Evolutionary conservation across 208 protist genomes (phyloP), one percentile per base, ranked within the genome.

Genomic region (Crithidia thermophila): DNA sequence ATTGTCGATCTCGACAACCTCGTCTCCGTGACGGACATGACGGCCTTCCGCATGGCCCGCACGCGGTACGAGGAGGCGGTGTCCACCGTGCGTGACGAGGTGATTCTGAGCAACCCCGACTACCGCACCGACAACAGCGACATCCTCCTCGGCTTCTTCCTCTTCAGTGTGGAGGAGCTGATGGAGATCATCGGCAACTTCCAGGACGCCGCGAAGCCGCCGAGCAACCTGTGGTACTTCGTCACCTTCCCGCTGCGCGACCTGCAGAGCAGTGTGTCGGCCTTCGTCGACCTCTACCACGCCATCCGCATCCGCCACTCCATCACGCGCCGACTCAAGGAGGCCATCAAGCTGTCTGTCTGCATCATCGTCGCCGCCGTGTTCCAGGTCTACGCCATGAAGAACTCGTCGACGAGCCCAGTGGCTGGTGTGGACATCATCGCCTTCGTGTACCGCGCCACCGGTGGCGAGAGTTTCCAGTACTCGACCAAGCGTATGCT

Each of bases 161-260:
- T 95, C 51, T 95, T 95, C 72, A 82, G 77, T 59, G 70, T 94
- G 30, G 81, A 90, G 64, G 87, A 91, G 73, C 70, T 95, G 51
- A 86, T 83, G 65, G 78, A 88, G 36, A n/a, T 75, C 13, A 88
- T 91, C 34, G 40, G 49, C 40, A 62, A 72, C 45, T 95, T 95
- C 72, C 53, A 68, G 37, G 83, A 91, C 46, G 56, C 69, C 30
- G 59, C 57, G 62, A 46, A 55, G 20, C 69, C 75, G 5, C 67
- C 55, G 34, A 90, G 73, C 71, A 89, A 82, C 45, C 33, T 94
- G 27, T 31, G 79, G n/a, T 85, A 90, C 64, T 79, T 82, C 31
- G 18, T 84, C 33, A 63, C 59, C 23, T 79, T 84, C 23, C 74
- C 79, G 31, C 45, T 91, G 25, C 79, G 80, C 21, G 87, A 93